phyloP scores from a whole-genome alignment of 164 flowering plant species.

The Warburgia ugandensis region DNA sequence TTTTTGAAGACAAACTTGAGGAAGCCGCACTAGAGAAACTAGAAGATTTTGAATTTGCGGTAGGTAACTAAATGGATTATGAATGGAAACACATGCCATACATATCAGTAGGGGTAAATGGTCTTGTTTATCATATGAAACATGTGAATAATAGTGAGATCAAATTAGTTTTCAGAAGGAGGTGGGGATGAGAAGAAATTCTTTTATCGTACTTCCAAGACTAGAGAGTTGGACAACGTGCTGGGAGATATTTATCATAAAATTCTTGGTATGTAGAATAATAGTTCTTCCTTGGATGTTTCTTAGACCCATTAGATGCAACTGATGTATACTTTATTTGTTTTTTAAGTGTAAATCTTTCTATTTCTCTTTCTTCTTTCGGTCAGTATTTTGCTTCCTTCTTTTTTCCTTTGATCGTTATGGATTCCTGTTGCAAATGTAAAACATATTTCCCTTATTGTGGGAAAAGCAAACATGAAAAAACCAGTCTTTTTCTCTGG shows the following conservation, averaged over 20 bases:
- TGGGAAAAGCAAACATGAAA: too few relatives aligned
- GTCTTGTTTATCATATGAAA: too few relatives aligned
- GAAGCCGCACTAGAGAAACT: constrained; percentile 42
- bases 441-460: too few relatives aligned
- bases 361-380: too few relatives aligned
- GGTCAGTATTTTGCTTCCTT: too few relatives aligned
- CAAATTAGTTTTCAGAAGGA: constrained; percentile 61
- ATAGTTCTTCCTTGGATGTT: not conserved
- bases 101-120: not conserved
- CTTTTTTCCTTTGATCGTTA: too few relatives aligned
- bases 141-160: not conserved
- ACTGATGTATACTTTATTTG: too few relatives aligned
- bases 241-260: constrained; percentile 94
- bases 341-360: too few relatives aligned
- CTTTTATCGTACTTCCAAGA: constrained; percentile 78
- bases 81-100: not conserved
- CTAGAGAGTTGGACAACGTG: constrained; percentile 78
- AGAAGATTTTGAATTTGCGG: constrained; percentile 78
- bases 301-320: too few relatives aligned
- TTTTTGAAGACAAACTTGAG: constrained; percentile 65
- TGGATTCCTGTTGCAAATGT: too few relatives aligned
- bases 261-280: constrained; percentile 52
- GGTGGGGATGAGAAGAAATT: constrained; percentile 58
- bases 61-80: constrained; percentile 28
- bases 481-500: too few relatives aligned